These are phyloP conservation scores for Candida pseudoviswanathii DNA, from an alignment of 1,139 yeast species.

Conservation along the genomic window DNA sequence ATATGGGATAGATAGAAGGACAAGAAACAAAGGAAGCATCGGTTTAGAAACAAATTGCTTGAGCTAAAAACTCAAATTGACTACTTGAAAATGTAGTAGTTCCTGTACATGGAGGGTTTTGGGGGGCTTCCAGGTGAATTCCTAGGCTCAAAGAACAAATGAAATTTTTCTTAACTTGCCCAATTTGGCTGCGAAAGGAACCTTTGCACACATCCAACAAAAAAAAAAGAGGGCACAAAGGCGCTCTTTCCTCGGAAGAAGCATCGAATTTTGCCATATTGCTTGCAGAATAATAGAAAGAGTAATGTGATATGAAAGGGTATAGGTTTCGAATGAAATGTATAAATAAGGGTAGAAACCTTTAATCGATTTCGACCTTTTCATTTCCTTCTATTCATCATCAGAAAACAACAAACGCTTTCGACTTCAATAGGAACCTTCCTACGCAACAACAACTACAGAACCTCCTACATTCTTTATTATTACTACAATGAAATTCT, in stretches of 20 bases:
- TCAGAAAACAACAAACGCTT: constrained; percentile 2
- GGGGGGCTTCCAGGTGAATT: not conserved
- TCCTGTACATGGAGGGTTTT: not conserved
- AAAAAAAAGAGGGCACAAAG: not conserved
- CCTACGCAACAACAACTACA: not conserved
- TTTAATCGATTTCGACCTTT: not conserved
- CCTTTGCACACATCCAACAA: not conserved
- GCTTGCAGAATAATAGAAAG: not conserved
- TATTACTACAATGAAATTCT: constrained; percentile 13
- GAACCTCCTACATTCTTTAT: not conserved
- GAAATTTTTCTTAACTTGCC: constrained; percentile 9
- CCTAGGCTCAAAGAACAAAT: not conserved
- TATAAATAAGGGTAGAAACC: constrained; percentile 3
- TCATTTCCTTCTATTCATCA: constrained; percentile 1
- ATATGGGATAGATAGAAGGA: not conserved
- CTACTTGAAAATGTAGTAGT: not conserved
- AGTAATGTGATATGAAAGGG: not conserved
- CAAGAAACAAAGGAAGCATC: not conserved
- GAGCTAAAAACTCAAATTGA: not conserved
- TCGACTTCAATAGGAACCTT: not conserved
- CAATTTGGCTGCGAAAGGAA: constrained; percentile 17
- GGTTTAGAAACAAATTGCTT: not conserved
- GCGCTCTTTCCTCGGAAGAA: not conserved
- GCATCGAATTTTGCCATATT: not conserved
- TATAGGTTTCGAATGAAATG: not conserved